A percentile compares a stretch with the other conserved stretches of the same genome.
These are phyloP conservation scores for Carex littledalei DNA, from an alignment of 176 grass and related monocot species.

Conservation along the genomic window DNA sequence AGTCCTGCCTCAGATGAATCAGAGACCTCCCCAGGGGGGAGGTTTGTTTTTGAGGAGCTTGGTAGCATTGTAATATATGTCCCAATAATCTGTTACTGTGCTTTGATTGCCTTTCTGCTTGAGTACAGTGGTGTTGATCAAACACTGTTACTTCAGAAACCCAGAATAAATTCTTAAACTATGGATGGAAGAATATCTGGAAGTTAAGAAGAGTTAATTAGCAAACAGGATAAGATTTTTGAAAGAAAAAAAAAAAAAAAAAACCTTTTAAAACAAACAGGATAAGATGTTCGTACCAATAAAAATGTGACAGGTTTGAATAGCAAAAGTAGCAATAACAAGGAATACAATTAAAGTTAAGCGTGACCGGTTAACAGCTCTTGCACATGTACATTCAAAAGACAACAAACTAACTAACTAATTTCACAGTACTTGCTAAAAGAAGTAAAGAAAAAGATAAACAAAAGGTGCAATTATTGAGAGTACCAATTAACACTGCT, in stretches of 20 bases:
- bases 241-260: no score
- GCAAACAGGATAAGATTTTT: neutral
- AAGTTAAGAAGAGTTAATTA: neutral
- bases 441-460: neutral
- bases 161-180: neutral
- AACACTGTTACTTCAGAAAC: neutral
- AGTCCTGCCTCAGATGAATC: neutral
- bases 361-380: neutral
- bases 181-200: neutral
- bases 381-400: neutral
- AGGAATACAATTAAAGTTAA: neutral
- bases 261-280: neutral
- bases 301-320: conserved; percentile 13
- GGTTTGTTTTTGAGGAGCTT: conserved; percentile 19
- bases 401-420: neutral
- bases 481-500: neutral
- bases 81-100: neutral
- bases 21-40: neutral
- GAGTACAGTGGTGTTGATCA: neutral
- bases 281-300: neutral
- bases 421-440: neutral
- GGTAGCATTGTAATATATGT: conserved; percentile 26
- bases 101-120: neutral
- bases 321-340: conserved; percentile 5
- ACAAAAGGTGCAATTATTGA: neutral